phyloP scores from a whole-genome alignment of 805 yeast genomes.

The Wickerhamomyces queroliae region DNA sequence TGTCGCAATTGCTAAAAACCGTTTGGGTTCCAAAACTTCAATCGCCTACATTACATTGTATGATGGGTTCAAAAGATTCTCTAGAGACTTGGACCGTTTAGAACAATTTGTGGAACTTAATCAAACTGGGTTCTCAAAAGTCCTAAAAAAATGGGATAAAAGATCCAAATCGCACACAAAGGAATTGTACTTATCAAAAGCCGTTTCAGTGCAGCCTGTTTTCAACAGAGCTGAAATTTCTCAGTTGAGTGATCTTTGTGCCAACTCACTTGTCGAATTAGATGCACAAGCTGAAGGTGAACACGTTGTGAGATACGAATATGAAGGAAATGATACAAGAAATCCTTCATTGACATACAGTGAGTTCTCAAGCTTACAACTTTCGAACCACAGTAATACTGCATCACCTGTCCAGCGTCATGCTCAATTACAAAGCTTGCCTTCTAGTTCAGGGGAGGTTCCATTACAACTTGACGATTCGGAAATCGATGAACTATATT shows the following conservation, averaged over 20 bases:
- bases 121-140: constrained; percentile 94
- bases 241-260: constrained; percentile 70
- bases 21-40: constrained; percentile 51
- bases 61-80: constrained; percentile 84
- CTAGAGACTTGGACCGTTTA: constrained; percentile 80
- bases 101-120: constrained; percentile 94
- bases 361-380: constrained; percentile 18
- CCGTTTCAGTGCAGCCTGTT: constrained; percentile 94
- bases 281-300: constrained; percentile 64
- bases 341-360: constrained; percentile 7
- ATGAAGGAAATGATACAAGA: constrained; percentile 18
- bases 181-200: constrained; percentile 85
- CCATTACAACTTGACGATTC: constrained; percentile 26
- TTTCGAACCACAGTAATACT: constrained; percentile 3
- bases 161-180: constrained; percentile 91
- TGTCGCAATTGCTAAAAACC: constrained; percentile 37
- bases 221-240: constrained; percentile 88
- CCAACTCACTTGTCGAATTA: constrained; percentile 61
- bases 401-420: background rate
- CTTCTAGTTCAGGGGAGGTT: background rate
- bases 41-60: constrained; percentile 77
- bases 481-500: constrained; percentile 64
- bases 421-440: background rate
- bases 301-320: constrained; percentile 23
- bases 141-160: constrained; percentile 96